phyloP scores from a whole-genome alignment of 176 grass and related monocot genomes.

The Puccinellia tenuiflora region DNA sequence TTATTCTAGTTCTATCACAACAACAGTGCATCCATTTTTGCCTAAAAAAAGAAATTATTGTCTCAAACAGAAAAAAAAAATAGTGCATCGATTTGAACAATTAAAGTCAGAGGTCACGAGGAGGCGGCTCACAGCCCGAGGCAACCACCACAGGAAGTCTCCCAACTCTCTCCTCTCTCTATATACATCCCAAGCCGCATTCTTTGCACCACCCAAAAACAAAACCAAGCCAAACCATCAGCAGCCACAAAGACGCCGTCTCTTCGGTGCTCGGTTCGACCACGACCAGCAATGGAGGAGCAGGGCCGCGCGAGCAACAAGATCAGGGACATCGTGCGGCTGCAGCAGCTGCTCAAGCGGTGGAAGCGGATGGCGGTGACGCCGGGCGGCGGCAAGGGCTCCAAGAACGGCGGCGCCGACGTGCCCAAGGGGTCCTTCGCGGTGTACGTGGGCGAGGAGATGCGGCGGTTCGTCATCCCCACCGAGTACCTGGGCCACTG shows the following conservation, averaged over 20 bases:
- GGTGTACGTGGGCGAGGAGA: conserved; percentile 84
- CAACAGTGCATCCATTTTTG: neutral
- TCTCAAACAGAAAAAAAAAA: neutral
- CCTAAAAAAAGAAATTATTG: neutral
- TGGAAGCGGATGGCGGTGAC: conserved; percentile 67
- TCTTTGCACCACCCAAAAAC: neutral
- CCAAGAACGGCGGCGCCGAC: conserved; percentile 19
- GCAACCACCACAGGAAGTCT: neutral
- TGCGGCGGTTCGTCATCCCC: conserved; percentile 90
- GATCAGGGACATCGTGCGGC: conserved; percentile 70
- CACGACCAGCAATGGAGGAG: conserved; percentile 28
- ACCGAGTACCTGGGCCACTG: conserved; percentile 71
- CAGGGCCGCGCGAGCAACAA: conserved; percentile 61
- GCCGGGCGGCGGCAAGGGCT: neutral
- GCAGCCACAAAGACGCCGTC: neutral
- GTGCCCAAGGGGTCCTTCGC: conserved; percentile 70
- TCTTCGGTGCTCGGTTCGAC: neutral
- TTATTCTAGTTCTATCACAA: too few relatives aligned
- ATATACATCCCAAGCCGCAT: neutral
- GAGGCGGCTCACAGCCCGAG: conserved; percentile 13
- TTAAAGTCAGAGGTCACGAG: conserved; percentile 29
- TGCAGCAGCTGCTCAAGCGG: conserved; percentile 82
- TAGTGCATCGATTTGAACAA: conserved; percentile 17
- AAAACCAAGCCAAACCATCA: neutral
- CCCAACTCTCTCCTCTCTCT: neutral